phyloP scores from a whole-genome alignment of 306 rosid species.

The cucumber (Cucumis sativus) region Cucumber_9930_V3 NC_026658.2:2750501-2751000 shows the following conservation, averaged over 20 bases:
- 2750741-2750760: constrained; percentile 69
- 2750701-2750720: constrained; percentile 51
- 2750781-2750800: not conserved
- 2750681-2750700: constrained; percentile 66
- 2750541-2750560: too few relatives aligned
- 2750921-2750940: constrained; percentile 49
- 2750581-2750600: not conserved
- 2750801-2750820: not conserved
- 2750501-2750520: not conserved
- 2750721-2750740: constrained; percentile 55
- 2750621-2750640: not conserved
- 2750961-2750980: not conserved
- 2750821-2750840: too few relatives aligned
- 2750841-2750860: constrained; percentile 27
- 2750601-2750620: not conserved
- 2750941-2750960: constrained; percentile 63
- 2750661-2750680: constrained; percentile 79
- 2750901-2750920: constrained; percentile 43
- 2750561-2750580: not conserved
- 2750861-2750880: constrained; percentile 56
- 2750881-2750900: constrained; percentile 47
- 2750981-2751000: not conserved
- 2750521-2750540: not conserved
- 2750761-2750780: not conserved
- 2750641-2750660: constrained; percentile 72